Evolutionary conservation across 192 early-diverging fungal species (phyloP).

Genomic region (Coemansia sp.): DNA sequence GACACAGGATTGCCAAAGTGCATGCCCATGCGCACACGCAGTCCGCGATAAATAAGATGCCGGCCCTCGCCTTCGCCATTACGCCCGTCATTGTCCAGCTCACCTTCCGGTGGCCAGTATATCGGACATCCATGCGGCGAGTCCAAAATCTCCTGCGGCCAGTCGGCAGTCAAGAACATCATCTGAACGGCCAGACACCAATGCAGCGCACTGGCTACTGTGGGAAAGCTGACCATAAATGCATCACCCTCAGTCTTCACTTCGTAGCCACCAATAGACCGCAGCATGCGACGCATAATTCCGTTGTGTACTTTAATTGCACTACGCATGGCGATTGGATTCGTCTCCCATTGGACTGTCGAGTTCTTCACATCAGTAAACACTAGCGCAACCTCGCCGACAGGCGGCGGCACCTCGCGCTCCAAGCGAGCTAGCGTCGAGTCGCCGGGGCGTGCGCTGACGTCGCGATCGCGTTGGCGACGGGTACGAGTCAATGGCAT

Average conservation of each 20-base stretch:
- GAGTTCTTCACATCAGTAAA: slow-evolving; percentile 96
- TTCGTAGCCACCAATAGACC: slow-evolving; percentile 85
- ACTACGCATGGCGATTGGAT: slow-evolving; percentile 76
- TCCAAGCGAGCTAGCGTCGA: slow-evolving; percentile 64
- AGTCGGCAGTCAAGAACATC: slow-evolving; percentile 76
- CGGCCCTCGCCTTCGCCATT: slow-evolving; percentile 27
- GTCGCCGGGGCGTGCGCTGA: slow-evolving; percentile 46
- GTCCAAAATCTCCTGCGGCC: slow-evolving; percentile 83
- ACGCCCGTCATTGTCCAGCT: slow-evolving; percentile 16
- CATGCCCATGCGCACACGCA: slow-evolving; percentile 92
- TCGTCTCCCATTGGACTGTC: slow-evolving; percentile 87
- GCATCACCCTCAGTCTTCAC: slow-evolving; percentile 96
- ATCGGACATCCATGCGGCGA: slow-evolving; percentile 74
- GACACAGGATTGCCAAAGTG: slow-evolving; percentile 86
- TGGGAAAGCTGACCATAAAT: slow-evolving; percentile 90
- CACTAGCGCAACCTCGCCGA: slow-evolving; percentile 78
- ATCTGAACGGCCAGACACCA: slow-evolving; percentile 89
- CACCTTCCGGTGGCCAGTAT: slow-evolving; percentile 57
- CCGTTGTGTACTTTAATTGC: slow-evolving; percentile 85
- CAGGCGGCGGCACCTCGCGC: slow-evolving; percentile 79
- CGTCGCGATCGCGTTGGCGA: slow-evolving; percentile 46
- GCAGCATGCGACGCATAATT: slow-evolving; percentile 78
- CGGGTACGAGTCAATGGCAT: slow-evolving; percentile 37
- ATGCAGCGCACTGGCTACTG: slow-evolving; percentile 72
- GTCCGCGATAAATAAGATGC: slow-evolving; percentile 74